Percentiles rank a stretch among this genome's conserved stretches.
These are phyloP conservation scores for Castanea sativa DNA, from an alignment of 306 rosid species.

Conservation along the genomic window DNA sequence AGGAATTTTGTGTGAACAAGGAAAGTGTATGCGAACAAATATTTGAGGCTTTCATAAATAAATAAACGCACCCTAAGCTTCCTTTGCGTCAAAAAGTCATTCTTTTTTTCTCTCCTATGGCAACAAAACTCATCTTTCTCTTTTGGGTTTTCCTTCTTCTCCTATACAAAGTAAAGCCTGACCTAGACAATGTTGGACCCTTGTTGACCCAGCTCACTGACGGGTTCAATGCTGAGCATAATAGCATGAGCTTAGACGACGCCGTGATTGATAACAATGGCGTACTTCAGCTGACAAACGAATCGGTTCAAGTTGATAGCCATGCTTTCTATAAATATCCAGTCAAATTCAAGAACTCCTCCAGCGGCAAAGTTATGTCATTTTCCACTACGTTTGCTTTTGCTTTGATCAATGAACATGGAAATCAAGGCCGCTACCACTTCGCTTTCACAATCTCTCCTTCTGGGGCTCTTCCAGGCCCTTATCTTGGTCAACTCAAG, in stretches of 20 bases:
- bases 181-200: slow-evolving; percentile 11
- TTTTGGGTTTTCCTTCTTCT: slow-evolving; percentile 14
- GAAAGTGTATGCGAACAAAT: too few species aligned
- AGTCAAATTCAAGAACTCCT: slow-evolving; percentile 27
- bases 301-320: slow-evolving; percentile 20
- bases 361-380: slow-evolving; percentile 24
- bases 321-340: slow-evolving; percentile 43
- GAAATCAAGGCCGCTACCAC: slow-evolving; percentile 41
- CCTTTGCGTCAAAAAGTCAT: background rate
- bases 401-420: slow-evolving; percentile 33
- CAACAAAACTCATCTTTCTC: slow-evolving; percentile 16
- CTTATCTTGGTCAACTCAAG: slow-evolving; percentile 50
- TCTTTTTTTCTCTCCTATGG: slow-evolving; percentile 21
- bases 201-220: slow-evolving; percentile 18
- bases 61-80: background rate
- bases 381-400: slow-evolving; percentile 48
- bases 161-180: slow-evolving; percentile 8
- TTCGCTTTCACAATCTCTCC: slow-evolving; percentile 28
- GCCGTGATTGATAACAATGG: slow-evolving; percentile 34
- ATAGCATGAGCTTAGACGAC: slow-evolving; percentile 39
- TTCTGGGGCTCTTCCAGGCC: slow-evolving; percentile 31
- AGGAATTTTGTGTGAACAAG: too few species aligned
- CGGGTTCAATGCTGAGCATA: slow-evolving; percentile 22
- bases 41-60: too few species aligned
- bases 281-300: slow-evolving; percentile 36